Conservation (phyloP, 2,329 filamentous ascomycete genomes). For the Balansia obtecta region DNA sequence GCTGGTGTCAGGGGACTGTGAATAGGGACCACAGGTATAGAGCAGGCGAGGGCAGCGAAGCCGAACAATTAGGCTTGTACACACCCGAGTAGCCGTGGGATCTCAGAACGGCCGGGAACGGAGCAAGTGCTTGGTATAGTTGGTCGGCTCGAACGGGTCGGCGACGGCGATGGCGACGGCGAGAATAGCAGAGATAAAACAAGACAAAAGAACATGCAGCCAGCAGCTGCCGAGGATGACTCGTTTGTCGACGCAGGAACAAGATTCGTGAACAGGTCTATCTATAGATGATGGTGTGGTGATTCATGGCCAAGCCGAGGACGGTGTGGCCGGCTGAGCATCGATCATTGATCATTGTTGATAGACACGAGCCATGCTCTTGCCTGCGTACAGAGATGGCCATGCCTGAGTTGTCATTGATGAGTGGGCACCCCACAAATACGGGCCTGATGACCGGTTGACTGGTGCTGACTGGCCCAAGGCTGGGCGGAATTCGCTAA, state of each 20-base stretch:
- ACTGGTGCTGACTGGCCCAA: not conserved
- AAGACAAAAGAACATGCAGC: not conserved
- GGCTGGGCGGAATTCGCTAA: too few species aligned
- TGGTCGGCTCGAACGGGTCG: not conserved
- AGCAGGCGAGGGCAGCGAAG: not conserved
- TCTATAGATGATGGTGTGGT: not conserved
- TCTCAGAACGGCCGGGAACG: not conserved
- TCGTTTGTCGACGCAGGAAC: not conserved
- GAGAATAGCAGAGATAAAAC: not conserved
- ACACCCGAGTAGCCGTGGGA: not conserved
- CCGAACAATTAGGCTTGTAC: not conserved
- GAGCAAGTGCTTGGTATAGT: not conserved
- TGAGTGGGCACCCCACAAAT: not conserved
- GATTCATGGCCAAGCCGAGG: conserved; percentile 2
- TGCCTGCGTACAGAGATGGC: not conserved
- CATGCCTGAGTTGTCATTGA: not conserved
- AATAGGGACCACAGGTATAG: not conserved
- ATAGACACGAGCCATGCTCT: too few species aligned
- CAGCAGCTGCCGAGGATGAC: not conserved
- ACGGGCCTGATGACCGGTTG: not conserved
- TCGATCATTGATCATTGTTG: too few species aligned
- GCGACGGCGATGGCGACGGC: too few species aligned
- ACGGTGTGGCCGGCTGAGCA: not conserved
- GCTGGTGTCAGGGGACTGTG: not conserved
- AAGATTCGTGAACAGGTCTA: not conserved